Base-by-base conservation (phyloP, 2,329 filamentous ascomycete species). In the Periconia sp. region DNA sequence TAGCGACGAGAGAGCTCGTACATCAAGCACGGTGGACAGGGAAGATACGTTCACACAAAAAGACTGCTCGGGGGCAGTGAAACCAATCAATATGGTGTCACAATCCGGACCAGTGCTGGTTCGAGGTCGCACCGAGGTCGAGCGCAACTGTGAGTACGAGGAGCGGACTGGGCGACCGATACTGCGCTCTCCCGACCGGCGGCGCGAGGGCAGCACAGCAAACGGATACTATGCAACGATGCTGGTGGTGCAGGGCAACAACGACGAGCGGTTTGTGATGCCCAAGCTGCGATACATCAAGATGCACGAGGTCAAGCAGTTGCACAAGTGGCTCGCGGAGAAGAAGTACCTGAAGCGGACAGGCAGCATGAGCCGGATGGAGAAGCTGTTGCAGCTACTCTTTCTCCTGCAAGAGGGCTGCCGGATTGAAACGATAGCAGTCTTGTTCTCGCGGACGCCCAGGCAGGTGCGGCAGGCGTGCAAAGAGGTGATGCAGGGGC, bases 391-490 rank as follows among this genome's bases (percentile, higher is more conserved):
- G 41, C 61, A 69, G 31, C 60, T 66, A 41, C 52, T 71, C 7
- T 59, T 65, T 23, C 46, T 64, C 8, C 52, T 71, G 14, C 65
- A 69, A 40, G 61, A 56, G 6, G 68, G 66, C 2, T 57, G 50
- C 41, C 59, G 66, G 6, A 61, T 65, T n/a, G 66, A 70, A 54
- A 56, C 55, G 1, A 50, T 68, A 11, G 68, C 68, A 10, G 61
- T 61, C n/a, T 49, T 66, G 14, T 69, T 69, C 47, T 70, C 66
- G 20, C 59, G 66, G 23, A 62, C 65, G 7, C 68, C 65, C 9
- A 56, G 57, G 23, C 55, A 69, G 42, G 55, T 70, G 18, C 47
- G 55, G 41, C 50, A 49, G 11, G 57, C 60, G 37, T 69, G 65
- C 43, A 53, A 56, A 11, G 61, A 70, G 45, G 66, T 68, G n/a